These are phyloP conservation scores for Misopates orontium DNA, from an alignment of 257 asterid species.

Conservation along the genomic window DNA sequence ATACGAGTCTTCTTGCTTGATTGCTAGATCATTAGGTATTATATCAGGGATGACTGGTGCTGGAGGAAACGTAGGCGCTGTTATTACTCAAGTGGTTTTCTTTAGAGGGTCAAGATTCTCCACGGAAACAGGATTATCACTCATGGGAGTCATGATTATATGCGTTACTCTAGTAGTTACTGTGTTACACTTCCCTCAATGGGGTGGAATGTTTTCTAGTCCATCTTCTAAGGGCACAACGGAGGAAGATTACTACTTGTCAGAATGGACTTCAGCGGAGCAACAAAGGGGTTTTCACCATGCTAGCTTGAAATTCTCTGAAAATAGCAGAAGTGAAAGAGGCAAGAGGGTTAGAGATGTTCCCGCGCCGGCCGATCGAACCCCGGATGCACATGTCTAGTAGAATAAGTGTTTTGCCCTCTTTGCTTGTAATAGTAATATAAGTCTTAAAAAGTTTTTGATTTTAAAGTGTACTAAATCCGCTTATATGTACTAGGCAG, in stretches of 20 bases:
- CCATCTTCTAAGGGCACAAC: conserved; percentile 54
- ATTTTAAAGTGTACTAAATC: no score
- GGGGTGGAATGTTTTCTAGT: conserved; percentile 86
- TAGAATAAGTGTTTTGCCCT: no score
- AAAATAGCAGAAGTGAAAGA: conserved; percentile 64
- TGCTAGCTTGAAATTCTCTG: conserved; percentile 74
- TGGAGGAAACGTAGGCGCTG: conserved; percentile 84
- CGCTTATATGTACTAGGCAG: no score
- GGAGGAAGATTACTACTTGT: conserved; percentile 80
- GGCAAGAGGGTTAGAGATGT: conserved; percentile 43
- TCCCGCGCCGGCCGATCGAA: conserved; percentile 31
- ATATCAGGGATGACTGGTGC: conserved; percentile 88
- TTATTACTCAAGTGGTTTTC: conserved; percentile 72
- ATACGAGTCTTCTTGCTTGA: background rate
- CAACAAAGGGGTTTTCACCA: conserved; percentile 54
- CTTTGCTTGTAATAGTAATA: no score
- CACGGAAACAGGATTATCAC: conserved; percentile 65
- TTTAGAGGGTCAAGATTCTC: conserved; percentile 70
- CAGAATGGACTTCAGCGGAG: conserved; percentile 69
- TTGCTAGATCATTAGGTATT: conserved; percentile 67
- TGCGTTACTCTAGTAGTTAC: conserved; percentile 51
- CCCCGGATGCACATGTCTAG: conserved; percentile 27
- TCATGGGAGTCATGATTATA: conserved; percentile 85
- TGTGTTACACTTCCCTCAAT: conserved; percentile 76
- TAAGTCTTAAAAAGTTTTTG: no score